Evolutionary conservation across 2,329 filamentous ascomycete species (phyloP), one percentile per base, ranked within the genome.

Genomic region (Aspergillus brunneoviolaceus): DNA sequence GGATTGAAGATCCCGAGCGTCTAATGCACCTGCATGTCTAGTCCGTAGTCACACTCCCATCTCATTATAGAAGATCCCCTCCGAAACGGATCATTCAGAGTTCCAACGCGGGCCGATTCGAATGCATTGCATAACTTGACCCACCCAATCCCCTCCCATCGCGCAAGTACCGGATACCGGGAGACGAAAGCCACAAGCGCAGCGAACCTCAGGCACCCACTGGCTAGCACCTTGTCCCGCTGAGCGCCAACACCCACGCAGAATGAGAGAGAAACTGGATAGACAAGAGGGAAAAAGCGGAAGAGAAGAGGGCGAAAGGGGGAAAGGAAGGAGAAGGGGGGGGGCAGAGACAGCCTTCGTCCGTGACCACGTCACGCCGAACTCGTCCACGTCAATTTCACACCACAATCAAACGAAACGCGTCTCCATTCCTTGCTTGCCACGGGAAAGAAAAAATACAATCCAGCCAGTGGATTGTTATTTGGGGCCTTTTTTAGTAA

Each of bases 311-410:
- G 42, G 42, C 25, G 45, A 49, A 31, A 25, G 25, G 23, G 25
- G 27, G 31, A 10, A 10, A 51, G 25, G 31, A 21, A 53, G 51
- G 39, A 25, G 14, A 16, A 14, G 9, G 33, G 51, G 33, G 19
- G 19, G 19, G 19, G 19, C 19, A 19, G 33, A 12, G 33, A 6
- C 3, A 35, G 33, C 12, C 4, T 55, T 42, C 53, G 27, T 48
- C 19, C 29, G 42, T 25, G 19, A 42, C 53, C 35, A 47, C 25
- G 53, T 55, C 50, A 52, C 53, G 42, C 29, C 42, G 23, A 42
- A 19, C 33, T 60, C 58, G 58, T 60, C 49, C 58, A 52, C 53
- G 31, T 42, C 53, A 56, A 53, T 60, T 45, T 45, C 39, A n/a
- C 39, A 45, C 39, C 39, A 45, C 39, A 45, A n/a, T 19, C 48